Conservation (phyloP, 2,329 filamentous ascomycete genomes). For the Hyphodiscus sp. region DNA sequence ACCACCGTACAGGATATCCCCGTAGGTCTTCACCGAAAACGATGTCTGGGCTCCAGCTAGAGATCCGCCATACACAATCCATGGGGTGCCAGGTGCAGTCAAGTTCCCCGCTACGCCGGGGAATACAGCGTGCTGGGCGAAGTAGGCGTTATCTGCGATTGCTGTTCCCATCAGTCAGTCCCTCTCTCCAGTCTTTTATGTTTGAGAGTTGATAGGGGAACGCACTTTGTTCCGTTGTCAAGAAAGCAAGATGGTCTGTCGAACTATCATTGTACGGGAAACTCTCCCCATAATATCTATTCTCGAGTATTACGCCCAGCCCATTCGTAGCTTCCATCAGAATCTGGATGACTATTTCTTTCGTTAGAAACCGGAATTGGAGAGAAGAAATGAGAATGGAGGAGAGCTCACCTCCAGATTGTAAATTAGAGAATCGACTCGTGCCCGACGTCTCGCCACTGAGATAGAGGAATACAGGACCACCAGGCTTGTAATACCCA, state of each 20-base stretch:
- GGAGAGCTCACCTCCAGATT: slow-evolving; percentile 32
- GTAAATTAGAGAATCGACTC: slow-evolving; percentile 32
- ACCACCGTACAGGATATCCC: slow-evolving; percentile 40
- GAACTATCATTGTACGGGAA: slow-evolving; percentile 42
- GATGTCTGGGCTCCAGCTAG: slow-evolving; percentile 38
- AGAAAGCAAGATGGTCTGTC: slow-evolving; percentile 42
- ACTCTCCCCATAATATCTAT: slow-evolving; percentile 44
- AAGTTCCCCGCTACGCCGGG: slow-evolving; percentile 35
- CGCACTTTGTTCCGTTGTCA: slow-evolving; percentile 43
- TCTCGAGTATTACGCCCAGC: slow-evolving; percentile 47
- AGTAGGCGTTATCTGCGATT: slow-evolving; percentile 46
- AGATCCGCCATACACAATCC: slow-evolving; percentile 40
- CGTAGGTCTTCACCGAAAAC: slow-evolving; percentile 39
- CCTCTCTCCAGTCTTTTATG: not conserved
- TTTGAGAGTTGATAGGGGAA: not conserved
- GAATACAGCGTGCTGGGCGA: slow-evolving; percentile 41
- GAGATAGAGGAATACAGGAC: slow-evolving; percentile 43
- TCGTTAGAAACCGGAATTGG: slow-evolving; percentile 24
- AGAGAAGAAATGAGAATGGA: slow-evolving; percentile 22
- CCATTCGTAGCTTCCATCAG: slow-evolving; percentile 48
- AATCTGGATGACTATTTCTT: slow-evolving; percentile 40
- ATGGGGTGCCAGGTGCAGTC: slow-evolving; percentile 38
- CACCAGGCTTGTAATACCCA: slow-evolving; percentile 47
- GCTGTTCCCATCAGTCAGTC: slow-evolving; percentile 16
- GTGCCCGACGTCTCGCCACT: slow-evolving; percentile 39